Percentiles rank a stretch among this genome's conserved stretches.
Evolutionary conservation across 2,329 filamentous ascomycete species (phyloP).

Genomic region (Tolypocladium paradoxum): DNA sequence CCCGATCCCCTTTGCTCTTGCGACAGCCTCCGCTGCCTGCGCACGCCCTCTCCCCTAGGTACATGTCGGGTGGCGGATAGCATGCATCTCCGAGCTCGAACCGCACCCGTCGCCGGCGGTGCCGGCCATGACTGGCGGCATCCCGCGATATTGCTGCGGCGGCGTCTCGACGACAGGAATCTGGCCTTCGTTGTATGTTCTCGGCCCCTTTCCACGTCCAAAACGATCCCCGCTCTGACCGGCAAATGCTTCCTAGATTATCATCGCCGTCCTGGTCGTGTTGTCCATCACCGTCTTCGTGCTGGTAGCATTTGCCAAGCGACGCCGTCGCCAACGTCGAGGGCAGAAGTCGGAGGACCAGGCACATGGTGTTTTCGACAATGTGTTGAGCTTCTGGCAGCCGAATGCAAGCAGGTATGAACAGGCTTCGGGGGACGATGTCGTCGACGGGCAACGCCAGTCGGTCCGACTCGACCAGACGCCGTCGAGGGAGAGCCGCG

Average conservation of each 20-base stretch:
- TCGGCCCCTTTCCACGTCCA: neutral
- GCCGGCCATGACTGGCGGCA: neutral
- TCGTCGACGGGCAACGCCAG: conserved; percentile 7
- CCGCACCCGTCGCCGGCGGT: neutral
- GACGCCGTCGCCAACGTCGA: conserved; percentile 1
- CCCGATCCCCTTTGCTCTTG: neutral
- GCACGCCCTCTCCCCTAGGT: neutral
- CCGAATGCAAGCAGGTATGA: conserved; percentile 13
- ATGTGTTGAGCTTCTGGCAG: neutral
- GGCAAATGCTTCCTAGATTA: neutral
- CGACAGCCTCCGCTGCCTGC: neutral
- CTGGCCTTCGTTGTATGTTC: conserved; percentile 7
- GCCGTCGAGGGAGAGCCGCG: neutral
- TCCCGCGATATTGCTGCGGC: neutral
- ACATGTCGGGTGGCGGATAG: neutral
- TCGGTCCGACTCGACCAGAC: conserved; percentile 12
- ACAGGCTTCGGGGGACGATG: conserved; percentile 19
- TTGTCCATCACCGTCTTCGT: neutral
- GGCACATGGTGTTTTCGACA: neutral
- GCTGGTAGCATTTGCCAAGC: neutral
- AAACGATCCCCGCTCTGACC: neutral
- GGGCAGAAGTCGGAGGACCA: neutral
- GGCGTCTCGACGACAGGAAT: conserved; percentile 1
- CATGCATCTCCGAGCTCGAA: neutral
- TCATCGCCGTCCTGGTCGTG: neutral